Base-by-base conservation (phyloP, 495 filamentous ascomycete genomes). In the Penicillium flavigenum region DNA sequence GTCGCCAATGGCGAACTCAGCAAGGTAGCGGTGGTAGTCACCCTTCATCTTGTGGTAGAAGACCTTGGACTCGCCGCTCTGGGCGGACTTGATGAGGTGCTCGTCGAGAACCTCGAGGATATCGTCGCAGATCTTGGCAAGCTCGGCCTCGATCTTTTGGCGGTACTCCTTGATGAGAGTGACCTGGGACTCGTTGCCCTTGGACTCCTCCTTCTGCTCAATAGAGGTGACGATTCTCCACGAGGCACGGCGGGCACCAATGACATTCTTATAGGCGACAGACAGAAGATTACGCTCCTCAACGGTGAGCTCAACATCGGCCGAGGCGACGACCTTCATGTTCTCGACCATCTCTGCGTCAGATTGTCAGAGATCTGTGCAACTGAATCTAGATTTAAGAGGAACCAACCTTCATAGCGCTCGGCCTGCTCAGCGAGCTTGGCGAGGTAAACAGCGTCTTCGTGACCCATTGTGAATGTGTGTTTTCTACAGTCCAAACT, bases 41-140 rank as follows among this genome's bases (percentile, higher is more conserved):
- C 94, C 94, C 88, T 98, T 98, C 94, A 98, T 98, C 88, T 98
- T 98, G 89, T 98, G 94, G 83, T 98, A 98, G 81, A 98, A 98
- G 62, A 98, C 94, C 86, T 98, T 98, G 61, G 92, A 96, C 82
- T 98, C 94, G 72, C 95, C 94, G 70, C 84, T 90, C 84, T 96
- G 87, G 64, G 94, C 95, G 63, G 91, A 96, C 56, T 91, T 91
- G 75, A 98, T 98, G 69, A 98, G 80, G 81, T 96, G 91, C 78
- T 92, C 77, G 79, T 98, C 94, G 56, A 98, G 85, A 62, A 97
- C 94, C 69, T 95, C 90, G 47, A 98, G 86, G 77, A 98, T 96
- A 69, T 98, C 94, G 75, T 98, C 91, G 79, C 94, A 98, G 82
- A 98, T 96, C 85, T 97, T 96, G 79, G 89, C 94, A 39, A 98